Conservation (phyloP, 1,139 yeast genomes). For the Magnusiomyces magnusii region DNA sequence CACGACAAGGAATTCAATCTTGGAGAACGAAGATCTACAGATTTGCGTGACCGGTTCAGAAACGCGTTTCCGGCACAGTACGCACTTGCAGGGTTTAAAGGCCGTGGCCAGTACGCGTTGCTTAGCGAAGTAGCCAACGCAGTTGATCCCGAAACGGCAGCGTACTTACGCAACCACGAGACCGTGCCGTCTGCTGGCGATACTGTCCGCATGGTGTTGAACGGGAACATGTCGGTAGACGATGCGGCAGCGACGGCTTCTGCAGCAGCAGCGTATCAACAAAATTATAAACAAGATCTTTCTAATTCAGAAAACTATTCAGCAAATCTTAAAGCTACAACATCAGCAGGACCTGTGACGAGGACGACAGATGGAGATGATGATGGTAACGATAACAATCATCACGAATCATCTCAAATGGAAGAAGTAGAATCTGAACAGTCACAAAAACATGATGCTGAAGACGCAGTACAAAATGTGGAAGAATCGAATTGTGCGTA, state of each 20-base stretch:
- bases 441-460: neutral
- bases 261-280: constrained; percentile 7
- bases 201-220: neutral
- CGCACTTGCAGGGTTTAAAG: constrained; percentile 40
- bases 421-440: neutral
- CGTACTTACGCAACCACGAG: neutral
- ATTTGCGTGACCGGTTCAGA: constrained; percentile 39
- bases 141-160: neutral
- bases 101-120: constrained; percentile 21
- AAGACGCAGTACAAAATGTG: neutral
- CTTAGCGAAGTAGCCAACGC: constrained; percentile 7
- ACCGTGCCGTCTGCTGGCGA: neutral
- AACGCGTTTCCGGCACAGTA: constrained; percentile 41
- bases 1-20: constrained; percentile 35
- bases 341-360: too few relatives aligned
- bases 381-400: neutral
- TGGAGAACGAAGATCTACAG: constrained; percentile 37
- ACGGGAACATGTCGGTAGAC: neutral
- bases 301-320: neutral
- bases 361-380: too few relatives aligned
- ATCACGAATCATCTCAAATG: neutral
- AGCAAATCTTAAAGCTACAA: neutral
- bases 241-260: constrained; percentile 6
- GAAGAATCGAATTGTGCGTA: neutral
- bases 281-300: neutral